Evolutionary conservation across 495 filamentous ascomycete genomes (phyloP).

Genomic region (Chaetomidium leptoderma): DNA sequence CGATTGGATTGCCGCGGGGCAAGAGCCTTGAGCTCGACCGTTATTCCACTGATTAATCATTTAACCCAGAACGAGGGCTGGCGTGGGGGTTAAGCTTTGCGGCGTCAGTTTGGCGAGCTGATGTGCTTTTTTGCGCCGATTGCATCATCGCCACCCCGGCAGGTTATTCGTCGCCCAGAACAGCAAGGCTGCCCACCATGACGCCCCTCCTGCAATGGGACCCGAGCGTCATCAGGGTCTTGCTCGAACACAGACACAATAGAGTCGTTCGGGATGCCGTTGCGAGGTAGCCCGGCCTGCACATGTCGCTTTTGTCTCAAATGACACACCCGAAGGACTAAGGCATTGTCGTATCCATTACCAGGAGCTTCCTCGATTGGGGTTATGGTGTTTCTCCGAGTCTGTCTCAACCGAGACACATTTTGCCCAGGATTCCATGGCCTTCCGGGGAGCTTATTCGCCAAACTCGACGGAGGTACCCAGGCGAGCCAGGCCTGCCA

Average conservation of each 20-base stretch:
- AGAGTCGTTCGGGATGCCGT: too few relatives aligned
- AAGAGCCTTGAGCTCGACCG: too few relatives aligned
- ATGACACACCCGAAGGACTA: not conserved
- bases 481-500: too few relatives aligned
- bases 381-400: not conserved
- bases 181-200: conserved; percentile 1
- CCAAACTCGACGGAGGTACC: not conserved
- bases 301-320: not conserved
- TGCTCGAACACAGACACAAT: too few relatives aligned
- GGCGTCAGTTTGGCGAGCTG: conserved; percentile 15
- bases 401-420: not conserved
- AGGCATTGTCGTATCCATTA: conserved; percentile 1
- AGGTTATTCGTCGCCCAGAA: conserved; percentile 1
- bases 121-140: conserved; percentile 18
- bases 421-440: not conserved
- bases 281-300: too few relatives aligned
- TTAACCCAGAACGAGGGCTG: too few relatives aligned
- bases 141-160: conserved; percentile 23
- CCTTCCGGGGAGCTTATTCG: not conserved
- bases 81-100: conserved; percentile 20
- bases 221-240: not conserved
- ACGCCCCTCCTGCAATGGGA: conserved; percentile 1
- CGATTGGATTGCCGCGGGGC: not conserved
- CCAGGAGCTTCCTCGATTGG: not conserved
- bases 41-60: too few relatives aligned